Evolutionary conservation across 2,329 filamentous ascomycete species (phyloP), one percentile per base, ranked within the genome.

Genomic region (Hymenoscyphus repandus): DNA sequence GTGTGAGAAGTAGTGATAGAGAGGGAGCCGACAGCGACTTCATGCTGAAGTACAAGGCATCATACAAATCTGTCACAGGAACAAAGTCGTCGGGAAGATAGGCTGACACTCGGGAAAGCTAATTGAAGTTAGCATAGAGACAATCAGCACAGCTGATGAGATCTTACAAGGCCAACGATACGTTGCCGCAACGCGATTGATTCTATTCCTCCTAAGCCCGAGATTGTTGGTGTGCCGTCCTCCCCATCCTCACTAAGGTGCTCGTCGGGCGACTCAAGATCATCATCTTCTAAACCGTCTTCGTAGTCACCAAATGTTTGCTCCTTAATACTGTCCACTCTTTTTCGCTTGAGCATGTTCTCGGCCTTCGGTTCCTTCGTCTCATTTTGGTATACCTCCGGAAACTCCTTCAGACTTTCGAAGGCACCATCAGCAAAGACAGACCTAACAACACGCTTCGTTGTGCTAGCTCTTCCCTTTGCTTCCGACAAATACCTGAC

Each of bases 371-470:
- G 67, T 56, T 70, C 71, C 52, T 69, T 75, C 1, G 78, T 79
- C 67, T 91, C 88, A 47, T 80, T 79, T 18, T 76, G 73, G 69
- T 87, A 92, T 3, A 91, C 70, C 61, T 88, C 82, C 2, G 72
- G 73, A 60, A 82, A 90, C 6, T 79, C 72, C 1, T 72, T 75
- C 37, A 75, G 66, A 2, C 72, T 72, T 13, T 78, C 68, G n/a
- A 71, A 64, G 27, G 70, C 72, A 1, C 83, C 86, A 58, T 86
- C 82, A 0, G 85, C 82, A 47, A 90, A 78, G 5, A 90, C 72
- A 1, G 86, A 83, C 55, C 79, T 79, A 52, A 87, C 71, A 10
- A 90, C 77, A 32, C 77, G 74, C 51, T 75, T 62, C 40, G 60
- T 36, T 2, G 53, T 63, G 55, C 74, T 72, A 52, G 74, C 73